Evolutionary conservation across 148 eudicot genomes (phyloP), one percentile per base, ranked within the genome.

Genomic region (Rheum nobile): DNA sequence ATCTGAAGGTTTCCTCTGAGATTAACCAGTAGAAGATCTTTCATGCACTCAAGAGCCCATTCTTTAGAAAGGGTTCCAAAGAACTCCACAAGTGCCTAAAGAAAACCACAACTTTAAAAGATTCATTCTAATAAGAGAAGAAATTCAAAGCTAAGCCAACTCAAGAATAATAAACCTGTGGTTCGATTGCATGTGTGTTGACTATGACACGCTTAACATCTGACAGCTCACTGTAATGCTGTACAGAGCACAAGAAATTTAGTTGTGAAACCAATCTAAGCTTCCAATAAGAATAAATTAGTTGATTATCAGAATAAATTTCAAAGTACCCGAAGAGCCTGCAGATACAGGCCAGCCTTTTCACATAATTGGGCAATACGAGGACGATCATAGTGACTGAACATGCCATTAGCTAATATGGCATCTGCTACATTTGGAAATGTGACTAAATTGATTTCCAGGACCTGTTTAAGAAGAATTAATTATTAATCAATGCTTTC

Each of bases 41-140:
- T 93, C 98, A 93, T 93, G 84, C 98, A 91, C 75, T 94, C 98
- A 34, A 94, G 86, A 67, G 97, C 98, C 98, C 98, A 94, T 80
- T 94, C 98, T 75, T 81, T 80, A 61, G 97, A 94, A 72, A 94
- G 96, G 21, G 98, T 94, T 67, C 98, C 98, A 77, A 94, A 94
- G 80, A 91, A 94, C 80, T 94, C 98, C 72, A 94, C 98, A 74
- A 94, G 98, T 44, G 97, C 68, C 63, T 38, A 55, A 57, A 37
- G 37, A 65, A 28, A 48, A 71, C n/a, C n/a, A 55, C 3, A 59
- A 63, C 21, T 44, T 26, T 38, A 11, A 31, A 24, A 84, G 24
- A 39, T 22, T 16, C 48, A 74, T 67, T 11, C 29, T 34, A 38
- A 37, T 52, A 12, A n/a, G 24, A 39, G 16, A 41, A 41, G 14